Evolutionary conservation across 176 grass and related monocot species (phyloP), one percentile per base, ranked within the genome.

Genomic region (Olyra latifolia): DNA sequence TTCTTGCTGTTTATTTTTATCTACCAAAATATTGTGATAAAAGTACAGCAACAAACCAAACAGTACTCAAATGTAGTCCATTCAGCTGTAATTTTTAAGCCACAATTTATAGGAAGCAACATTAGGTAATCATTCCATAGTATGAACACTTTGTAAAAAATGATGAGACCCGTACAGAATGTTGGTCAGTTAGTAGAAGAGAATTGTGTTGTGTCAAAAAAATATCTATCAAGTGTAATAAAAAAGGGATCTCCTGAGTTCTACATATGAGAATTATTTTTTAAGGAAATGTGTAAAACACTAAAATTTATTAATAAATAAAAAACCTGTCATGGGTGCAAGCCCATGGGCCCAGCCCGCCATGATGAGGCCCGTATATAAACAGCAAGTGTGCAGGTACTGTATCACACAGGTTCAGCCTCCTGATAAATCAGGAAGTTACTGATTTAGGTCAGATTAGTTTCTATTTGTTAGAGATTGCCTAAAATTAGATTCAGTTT

Each of bases 91-190:
- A 74, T 29, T 38, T 74, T 57, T 17, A 38, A 57, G 19, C 6
- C 19, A 22, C 30, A 74, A 74, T 40, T 58, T 40, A 75, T 30
- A 75, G 49, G 24, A 71, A 75, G 72, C 30, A 75, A 58, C 17
- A 58, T 75, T 4, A 40, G 7, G 5, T 4, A 75, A 41, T 52
- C 17, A 41, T 39, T 40, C 32, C 7, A 30, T 28, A 62, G 61
- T 43, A 60, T 60, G 40, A 46, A 44, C 9, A 46, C 0, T 20
- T 57, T 41, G n/a, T 39, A 40, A 8, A 73, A 74, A 75, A 42
- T 25, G 40, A 76, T 29, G 13, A 61, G 39, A 43, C 16, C n/a
- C 30, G 28, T 11, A 41, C 0, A 60, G 44, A 76, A 61, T 42
- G 60, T 27, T 28, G 0, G 55, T 20, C 16, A 20, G 1, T 4